Evolutionary conservation across 2,329 filamentous ascomycete species (phyloP), one percentile per base, ranked within the genome.

Genomic region (Tolypocladium ophioglossoides): DNA sequence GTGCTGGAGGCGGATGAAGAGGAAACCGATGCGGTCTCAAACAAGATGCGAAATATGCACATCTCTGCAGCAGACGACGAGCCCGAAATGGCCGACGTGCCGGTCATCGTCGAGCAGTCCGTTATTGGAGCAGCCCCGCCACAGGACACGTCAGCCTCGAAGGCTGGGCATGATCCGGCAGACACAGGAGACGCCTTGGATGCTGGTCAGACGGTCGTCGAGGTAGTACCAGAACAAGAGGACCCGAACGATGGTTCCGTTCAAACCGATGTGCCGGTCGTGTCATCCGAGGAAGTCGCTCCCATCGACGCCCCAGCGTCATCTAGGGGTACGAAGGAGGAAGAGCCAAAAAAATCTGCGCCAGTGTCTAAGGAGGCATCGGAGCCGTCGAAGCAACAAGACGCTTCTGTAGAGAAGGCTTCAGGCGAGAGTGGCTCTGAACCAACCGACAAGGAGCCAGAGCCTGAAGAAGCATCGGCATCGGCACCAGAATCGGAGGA

Each of bases 1-100:
- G 90, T 95, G 16, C 79, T 89, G 38, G 90, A 95, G 66, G 84
- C 89, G 51, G 85, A 88, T 54, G 90, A 95, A 63, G 91, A 95
- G 56, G 83, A 87, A 20, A 62, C 71, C 20, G 70, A 72, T 2
- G 72, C 75, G 27, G 68, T 79, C 24, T 69, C 74, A 22, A 70
- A 71, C 53, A 77, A 70, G 59, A 61, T 83, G 50, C 73, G 66
- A 55, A 66, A 67, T 34, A 70, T 82, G 66, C 73, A 73, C 35
- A 71, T 83, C 44, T 71, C 75, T 1, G 67, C 84, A 41, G 79
- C 83, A 30, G 86, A 89, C 3, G 69, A 71, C 35, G 71, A 70
- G 54, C 59, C 68, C 14, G 72, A 74, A 53, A 60, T 66, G n/a
- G 68, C 66, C 40, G 72, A 72, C n/a, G 66, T 70, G 30, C 69